Percentiles rank a stretch among this genome's conserved stretches.
Evolutionary conservation across 2,329 filamentous ascomycete genomes (phyloP).

Genomic region (Xylaria sp.): DNA sequence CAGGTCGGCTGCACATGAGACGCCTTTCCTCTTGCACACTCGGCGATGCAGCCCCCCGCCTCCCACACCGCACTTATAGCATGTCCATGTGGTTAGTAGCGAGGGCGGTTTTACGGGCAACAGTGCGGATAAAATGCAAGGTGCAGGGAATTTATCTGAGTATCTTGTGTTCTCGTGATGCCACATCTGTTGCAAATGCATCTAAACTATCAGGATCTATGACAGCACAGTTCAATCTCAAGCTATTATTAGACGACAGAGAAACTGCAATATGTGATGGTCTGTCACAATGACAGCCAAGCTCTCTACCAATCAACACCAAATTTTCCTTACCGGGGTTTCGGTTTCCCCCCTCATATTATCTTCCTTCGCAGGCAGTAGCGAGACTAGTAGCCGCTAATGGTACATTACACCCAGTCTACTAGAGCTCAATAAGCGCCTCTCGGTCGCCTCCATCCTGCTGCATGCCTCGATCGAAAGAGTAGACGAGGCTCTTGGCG

Average conservation of each 20-base stretch:
- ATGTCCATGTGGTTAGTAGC: no score
- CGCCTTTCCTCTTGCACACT: no score
- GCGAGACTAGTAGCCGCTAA: background rate
- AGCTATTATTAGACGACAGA: background rate
- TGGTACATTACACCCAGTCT: background rate
- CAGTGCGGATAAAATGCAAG: background rate
- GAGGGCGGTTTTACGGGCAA: no score
- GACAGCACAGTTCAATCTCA: background rate
- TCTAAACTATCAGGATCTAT: background rate
- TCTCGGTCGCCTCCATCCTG: background rate
- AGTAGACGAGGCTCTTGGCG: slow-evolving; percentile 18
- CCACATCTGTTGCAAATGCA: background rate
- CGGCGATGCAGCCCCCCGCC: no score
- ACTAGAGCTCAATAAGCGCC: background rate
- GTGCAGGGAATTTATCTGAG: background rate
- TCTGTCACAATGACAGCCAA: background rate
- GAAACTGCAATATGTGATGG: background rate
- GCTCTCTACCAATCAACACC: background rate
- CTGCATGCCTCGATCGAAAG: background rate
- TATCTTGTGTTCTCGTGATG: no score
- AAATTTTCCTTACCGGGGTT: background rate
- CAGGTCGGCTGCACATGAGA: no score
- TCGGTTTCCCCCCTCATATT: background rate
- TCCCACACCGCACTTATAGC: no score
- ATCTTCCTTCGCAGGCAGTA: background rate